phyloP scores from a whole-genome alignment of 495 filamentous ascomycete genomes.

The Xeromyces bisporus region DNA sequence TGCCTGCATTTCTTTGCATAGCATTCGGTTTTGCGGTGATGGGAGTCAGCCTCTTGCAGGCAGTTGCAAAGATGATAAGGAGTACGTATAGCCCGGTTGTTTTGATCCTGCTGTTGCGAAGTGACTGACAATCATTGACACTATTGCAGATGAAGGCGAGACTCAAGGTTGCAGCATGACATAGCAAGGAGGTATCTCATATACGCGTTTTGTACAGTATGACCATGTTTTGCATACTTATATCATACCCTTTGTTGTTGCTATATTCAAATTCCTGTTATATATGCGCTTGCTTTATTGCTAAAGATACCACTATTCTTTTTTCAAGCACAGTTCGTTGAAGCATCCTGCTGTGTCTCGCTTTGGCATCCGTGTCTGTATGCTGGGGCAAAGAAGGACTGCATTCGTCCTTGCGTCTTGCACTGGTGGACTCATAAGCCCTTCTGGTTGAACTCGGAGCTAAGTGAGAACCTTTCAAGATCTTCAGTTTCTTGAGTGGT shows the following conservation, averaged over 20 bases:
- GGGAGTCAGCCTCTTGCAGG: constrained; percentile 64
- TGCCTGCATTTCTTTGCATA: constrained; percentile 48
- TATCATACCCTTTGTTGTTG: background rate
- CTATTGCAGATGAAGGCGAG: constrained; percentile 17
- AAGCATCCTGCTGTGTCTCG: background rate
- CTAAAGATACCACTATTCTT: background rate
- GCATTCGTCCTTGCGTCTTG: no score
- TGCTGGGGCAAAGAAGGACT: no score
- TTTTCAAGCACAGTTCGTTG: background rate
- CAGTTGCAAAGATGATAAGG: constrained; percentile 45
- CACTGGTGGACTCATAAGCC: no score
- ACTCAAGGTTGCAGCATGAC: constrained; percentile 12
- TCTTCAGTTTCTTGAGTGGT: no score
- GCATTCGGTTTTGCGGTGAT: constrained; percentile 72
- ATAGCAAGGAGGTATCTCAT: constrained; percentile 1
- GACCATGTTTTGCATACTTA: background rate
- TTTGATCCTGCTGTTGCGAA: background rate
- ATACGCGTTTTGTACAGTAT: background rate
- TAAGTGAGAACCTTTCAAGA: no score
- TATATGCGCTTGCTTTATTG: background rate
- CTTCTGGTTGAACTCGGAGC: no score
- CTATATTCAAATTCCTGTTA: background rate
- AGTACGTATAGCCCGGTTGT: constrained; percentile 14
- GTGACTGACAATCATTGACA: background rate
- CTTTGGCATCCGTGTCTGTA: no score